A percentile compares a stretch with the other conserved stretches of the same genome.
Conservation (phyloP, 345 rosid species). For the Ceriops zippeliana region DNA sequence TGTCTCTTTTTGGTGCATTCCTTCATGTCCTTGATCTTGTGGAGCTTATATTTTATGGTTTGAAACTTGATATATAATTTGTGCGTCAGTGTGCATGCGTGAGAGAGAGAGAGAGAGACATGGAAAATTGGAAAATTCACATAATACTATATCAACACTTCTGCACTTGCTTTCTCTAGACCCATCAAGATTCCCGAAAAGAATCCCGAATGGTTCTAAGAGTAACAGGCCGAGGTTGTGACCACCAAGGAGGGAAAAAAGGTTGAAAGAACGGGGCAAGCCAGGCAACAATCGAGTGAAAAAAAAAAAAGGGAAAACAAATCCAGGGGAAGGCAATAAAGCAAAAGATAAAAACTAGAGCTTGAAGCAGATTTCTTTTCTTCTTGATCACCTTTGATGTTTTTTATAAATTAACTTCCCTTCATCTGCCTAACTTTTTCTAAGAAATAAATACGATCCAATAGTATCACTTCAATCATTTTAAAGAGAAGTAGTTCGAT, state of each 20-base stretch:
- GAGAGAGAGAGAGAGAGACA: not conserved
- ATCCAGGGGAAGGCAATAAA: slow-evolving; percentile 8
- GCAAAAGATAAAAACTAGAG: slow-evolving; percentile 5
- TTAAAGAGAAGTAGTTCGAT: slow-evolving; percentile 9
- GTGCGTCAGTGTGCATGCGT: not conserved
- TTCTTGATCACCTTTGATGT: not conserved
- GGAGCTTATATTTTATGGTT: too few species aligned
- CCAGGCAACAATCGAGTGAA: slow-evolving; percentile 12
- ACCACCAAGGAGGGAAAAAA: slow-evolving; percentile 11
- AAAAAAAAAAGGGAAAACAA: not conserved
- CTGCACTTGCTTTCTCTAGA: slow-evolving; percentile 39
- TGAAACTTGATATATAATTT: too few species aligned
- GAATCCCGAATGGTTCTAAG: slow-evolving; percentile 33
- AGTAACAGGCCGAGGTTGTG: slow-evolving; percentile 61
- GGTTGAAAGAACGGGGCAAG: not conserved
- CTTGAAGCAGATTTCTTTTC: slow-evolving; percentile 13
- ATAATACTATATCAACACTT: slow-evolving; percentile 37
- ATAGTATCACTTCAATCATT: slow-evolving; percentile 3
- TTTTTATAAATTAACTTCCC: not conserved
- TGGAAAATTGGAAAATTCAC: not conserved
- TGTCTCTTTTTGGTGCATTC: not conserved
- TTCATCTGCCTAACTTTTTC: not conserved
- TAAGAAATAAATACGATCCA: slow-evolving; percentile 3
- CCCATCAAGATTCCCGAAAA: slow-evolving; percentile 37
- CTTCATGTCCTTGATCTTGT: too few species aligned